Evolutionary conservation across 768 basidiomycete genomes (phyloP), one percentile per base, ranked within the genome.

Genomic region (Lactarius hengduanensis): DNA sequence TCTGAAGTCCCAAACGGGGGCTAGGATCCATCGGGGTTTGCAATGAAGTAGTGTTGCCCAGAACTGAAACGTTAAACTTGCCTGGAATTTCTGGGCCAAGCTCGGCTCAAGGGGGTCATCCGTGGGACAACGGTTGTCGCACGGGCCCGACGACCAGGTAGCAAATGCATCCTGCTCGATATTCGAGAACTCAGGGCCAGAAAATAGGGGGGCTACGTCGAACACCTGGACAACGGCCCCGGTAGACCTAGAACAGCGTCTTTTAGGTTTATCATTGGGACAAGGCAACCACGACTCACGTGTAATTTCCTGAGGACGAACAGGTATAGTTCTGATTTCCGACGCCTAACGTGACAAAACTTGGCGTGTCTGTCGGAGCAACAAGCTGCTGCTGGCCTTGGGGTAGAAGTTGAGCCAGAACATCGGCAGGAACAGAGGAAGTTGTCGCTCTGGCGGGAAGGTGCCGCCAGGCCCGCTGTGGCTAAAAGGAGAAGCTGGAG

Each of bases 241-340:
- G 13, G 50, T 26, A 26, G 22, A 53, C 26, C 50, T 53, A 26
- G 22, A 32, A 15, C 50, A 15, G 13, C 22, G 22, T 53, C 13
- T 22, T 26, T 53, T 13, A 26, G 50, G 4, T 50, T 50, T 50
- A 3, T 50, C n/a, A 4, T 26, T 5, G 13, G 10, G n/a, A 26
- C 4, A 26, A 4, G 22, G 50, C 22, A 53, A 22, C 50, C 5
- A 53, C 22, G 22, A 53, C 50, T 15, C 50, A 53, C 50, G 22
- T 15, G n/a, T 15, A 62, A 3, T 15, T 63, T 18, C 58, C 62
- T 2, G 53, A n/a, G 20, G 57, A 3, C 36, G 10, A 36, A 57
- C 62, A 63, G 26, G 57, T 56, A 56, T 64, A 67, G 41, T 67
- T 67, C 8, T 67, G 62, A 13, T 47, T 40, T 3, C 66, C 62